Base-by-base conservation (phyloP, 2,329 filamentous ascomycete genomes). In the Tolypocladium ophioglossoides region DNA sequence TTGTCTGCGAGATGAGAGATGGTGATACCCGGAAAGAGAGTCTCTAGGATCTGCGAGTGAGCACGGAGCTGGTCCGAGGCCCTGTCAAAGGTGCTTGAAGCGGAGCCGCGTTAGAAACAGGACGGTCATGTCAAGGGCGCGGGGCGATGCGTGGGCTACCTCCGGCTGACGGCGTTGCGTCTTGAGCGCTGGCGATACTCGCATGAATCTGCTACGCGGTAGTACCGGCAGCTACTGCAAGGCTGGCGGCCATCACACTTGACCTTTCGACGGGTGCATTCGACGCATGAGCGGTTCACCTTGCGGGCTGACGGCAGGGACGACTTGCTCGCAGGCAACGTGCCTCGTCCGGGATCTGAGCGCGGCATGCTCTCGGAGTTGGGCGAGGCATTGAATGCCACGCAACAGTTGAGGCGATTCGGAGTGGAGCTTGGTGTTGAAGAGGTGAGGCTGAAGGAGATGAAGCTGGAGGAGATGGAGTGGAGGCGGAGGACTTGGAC, bases 201-300 rank as follows among this genome's bases (percentile, higher is more conserved):
- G 51, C 65, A 68, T 4, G 58, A 49, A 4, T 66, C 59, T 1
- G 61, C 53, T 2, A 59, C 58, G 20, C 61, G 57, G 50, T 66
- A 66, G 52, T 66, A 65, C 38, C 59, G 72, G 14, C 76, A 74
- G 32, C 78, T 66, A 2, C 60, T 55, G 53, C 66, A 68, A 35
- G 66, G 63, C 20, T 59, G 58, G 3, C 59, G 72, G n/a, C 74
- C 72, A 49, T 76, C 70, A 32, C 72, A 73, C 54, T 75, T 72
- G 39, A 69, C 59, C 50, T 66, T 68, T 24, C 64, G 60, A 18
- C 64, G 57, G 0, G 60, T 65, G 40, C 63, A 66, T 52, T 64
- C 63, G 20, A 58, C 58, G 51, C 63, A 64, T 11, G 63, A 68
- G 48, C 58, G 59, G 50, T 64, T 64, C n/a, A 63, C 53, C 27